These are phyloP conservation scores for Acanthamoeba lenticulata DNA, from an alignment of 208 protist genomes.

Conservation along the genomic window DNA sequence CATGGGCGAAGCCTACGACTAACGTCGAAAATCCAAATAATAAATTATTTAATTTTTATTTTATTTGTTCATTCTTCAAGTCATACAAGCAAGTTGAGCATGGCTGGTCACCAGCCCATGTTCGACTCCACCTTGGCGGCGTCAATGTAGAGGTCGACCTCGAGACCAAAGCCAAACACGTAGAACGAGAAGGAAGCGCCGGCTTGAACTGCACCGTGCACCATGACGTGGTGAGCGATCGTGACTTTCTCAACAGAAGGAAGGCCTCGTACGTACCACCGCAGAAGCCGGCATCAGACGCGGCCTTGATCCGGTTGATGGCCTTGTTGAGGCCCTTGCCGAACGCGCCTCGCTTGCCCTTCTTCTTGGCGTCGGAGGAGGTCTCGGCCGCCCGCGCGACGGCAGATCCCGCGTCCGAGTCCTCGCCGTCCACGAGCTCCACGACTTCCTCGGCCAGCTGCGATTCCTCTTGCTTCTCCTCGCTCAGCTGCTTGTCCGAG, in stretches of 20 bases:
- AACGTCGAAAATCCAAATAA: neutral
- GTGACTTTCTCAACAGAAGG: neutral
- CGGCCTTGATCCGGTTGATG: neutral
- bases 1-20: neutral
- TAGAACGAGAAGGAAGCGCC: neutral
- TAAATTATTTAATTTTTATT: too few species aligned
- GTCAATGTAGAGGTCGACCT: neutral
- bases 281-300: neutral
- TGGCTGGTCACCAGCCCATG: neutral
- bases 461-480: neutral
- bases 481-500: neutral
- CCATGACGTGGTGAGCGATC: neutral
- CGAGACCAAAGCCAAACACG: neutral
- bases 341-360: neutral
- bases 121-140: neutral
- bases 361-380: too few species aligned
- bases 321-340: neutral
- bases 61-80: too few species aligned
- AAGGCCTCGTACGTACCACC: neutral
- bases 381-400: neutral
- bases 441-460: neutral
- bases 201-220: neutral
- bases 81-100: too few species aligned
- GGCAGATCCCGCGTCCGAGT: neutral
- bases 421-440: neutral